Percentiles rank a stretch among this genome's conserved stretches.
These are phyloP conservation scores for Centella asiatica DNA, from an alignment of 129 eudicot species.

Conservation along the genomic window DNA sequence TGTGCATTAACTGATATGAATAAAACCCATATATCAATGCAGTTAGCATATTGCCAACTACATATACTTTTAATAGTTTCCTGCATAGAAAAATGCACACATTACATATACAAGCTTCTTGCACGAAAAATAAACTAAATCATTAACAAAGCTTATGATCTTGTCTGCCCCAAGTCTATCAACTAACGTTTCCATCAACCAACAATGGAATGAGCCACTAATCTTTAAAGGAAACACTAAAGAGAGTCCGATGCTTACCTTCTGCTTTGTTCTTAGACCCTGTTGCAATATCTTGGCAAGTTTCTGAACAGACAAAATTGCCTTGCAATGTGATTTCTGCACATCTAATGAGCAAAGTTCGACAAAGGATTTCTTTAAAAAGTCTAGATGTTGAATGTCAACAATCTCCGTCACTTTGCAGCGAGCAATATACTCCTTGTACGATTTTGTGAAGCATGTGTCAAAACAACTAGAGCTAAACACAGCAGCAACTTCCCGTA, in stretches of 20 bases:
- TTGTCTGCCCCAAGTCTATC: neutral
- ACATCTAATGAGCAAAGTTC: conserved; percentile 72
- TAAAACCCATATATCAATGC: conserved; percentile 80
- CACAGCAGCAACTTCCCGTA: conserved; percentile 59
- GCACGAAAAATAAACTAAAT: too few species aligned
- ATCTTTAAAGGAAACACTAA: too few species aligned
- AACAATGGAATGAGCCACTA: neutral
- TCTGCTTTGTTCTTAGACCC: conserved; percentile 37
- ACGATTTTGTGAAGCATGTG: conserved; percentile 59
- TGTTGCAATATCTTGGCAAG: conserved; percentile 57
- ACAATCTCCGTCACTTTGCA: conserved; percentile 43
- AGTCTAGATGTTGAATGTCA: conserved; percentile 47
- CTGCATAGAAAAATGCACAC: conserved; percentile 25
- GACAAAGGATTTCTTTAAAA: conserved; percentile 51
- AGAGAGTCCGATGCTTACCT: conserved; percentile 34
- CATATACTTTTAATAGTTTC: conserved; percentile 69
- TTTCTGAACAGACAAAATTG: conserved; percentile 47
- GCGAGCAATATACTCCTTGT: conserved; percentile 54
- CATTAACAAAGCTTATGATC: neutral
- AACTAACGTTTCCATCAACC: neutral
- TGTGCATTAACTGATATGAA: conserved; percentile 46
- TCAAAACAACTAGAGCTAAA: conserved; percentile 43
- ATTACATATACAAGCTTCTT: neutral
- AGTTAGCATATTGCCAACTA: conserved; percentile 77
- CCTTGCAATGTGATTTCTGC: conserved; percentile 54